Conservation (phyloP, 352 stramenopile species). For the Stephanocyclus meneghinianus region DNA sequence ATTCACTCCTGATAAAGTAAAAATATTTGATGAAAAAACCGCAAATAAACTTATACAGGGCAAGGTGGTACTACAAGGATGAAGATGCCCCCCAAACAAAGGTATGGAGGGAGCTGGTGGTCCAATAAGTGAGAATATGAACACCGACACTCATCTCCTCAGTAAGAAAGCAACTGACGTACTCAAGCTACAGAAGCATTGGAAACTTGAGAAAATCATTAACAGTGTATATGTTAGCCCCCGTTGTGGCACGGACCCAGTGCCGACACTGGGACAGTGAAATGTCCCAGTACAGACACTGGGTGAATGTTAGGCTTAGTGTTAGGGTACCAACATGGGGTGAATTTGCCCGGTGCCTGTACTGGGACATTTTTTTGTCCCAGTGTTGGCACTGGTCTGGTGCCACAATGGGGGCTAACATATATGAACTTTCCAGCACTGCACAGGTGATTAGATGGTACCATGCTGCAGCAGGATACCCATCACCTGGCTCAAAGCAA, state of each 20-base stretch:
- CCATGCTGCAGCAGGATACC: constrained; percentile 20
- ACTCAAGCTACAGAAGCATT: too few relatives aligned
- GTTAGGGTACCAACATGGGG: too few relatives aligned
- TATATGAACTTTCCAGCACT: constrained; percentile 11
- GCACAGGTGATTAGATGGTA: constrained; percentile 12
- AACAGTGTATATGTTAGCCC: neutral
- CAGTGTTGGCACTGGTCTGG: too few relatives aligned
- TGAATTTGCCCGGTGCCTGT: too few relatives aligned
- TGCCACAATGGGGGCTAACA: too few relatives aligned
- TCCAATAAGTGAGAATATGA: neutral
- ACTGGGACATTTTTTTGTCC: too few relatives aligned
- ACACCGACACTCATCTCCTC: constrained; percentile 8
- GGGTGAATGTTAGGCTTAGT: too few relatives aligned
- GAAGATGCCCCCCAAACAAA: neutral
- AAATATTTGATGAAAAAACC: neutral
- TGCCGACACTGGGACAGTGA: too few relatives aligned
- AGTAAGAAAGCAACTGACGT: constrained; percentile 1
- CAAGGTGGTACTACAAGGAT: neutral
- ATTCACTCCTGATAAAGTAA: constrained; percentile 1
- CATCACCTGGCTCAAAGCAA: constrained; percentile 17
- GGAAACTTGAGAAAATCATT: neutral
- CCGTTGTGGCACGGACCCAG: too few relatives aligned
- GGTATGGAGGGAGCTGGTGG: too few relatives aligned
- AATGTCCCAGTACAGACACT: too few relatives aligned
- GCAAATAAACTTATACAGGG: neutral